Percentiles rank a stretch among this genome's conserved stretches.
These are phyloP conservation scores for Hymenoscyphus repandus DNA, from an alignment of 2,329 filamentous ascomycete species.

Conservation along the genomic window DNA sequence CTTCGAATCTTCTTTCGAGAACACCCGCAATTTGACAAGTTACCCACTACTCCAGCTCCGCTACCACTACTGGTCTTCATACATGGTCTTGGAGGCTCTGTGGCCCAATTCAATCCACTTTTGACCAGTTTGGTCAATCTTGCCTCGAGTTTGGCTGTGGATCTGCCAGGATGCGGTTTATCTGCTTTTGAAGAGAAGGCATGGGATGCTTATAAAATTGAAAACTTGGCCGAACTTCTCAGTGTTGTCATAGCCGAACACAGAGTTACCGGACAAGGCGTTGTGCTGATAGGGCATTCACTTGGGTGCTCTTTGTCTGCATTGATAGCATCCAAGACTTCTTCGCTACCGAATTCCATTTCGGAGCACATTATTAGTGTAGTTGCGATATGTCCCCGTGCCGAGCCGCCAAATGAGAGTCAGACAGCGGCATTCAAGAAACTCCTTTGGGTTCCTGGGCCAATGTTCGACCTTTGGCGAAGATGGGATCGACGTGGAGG, in stretches of 20 bases:
- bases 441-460: conserved; percentile 63
- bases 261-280: conserved; percentile 62
- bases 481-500: conserved; percentile 77
- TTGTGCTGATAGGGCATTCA: conserved; percentile 82
- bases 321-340: conserved; percentile 53
- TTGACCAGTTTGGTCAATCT: conserved; percentile 76
- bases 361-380: conserved; percentile 66
- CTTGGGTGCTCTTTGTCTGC: conserved; percentile 80
- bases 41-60: conserved; percentile 66
- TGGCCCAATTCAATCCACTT: conserved; percentile 80
- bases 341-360: conserved; percentile 46
- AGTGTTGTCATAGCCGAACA: conserved; percentile 69
- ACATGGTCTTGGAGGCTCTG: conserved; percentile 88
- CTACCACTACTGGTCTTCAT: conserved; percentile 85
- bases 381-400: conserved; percentile 74
- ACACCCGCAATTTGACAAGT: conserved; percentile 76
- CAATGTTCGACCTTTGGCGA: conserved; percentile 72
- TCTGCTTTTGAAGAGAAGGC: conserved; percentile 66
- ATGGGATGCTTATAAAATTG: conserved; percentile 75
- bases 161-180: conserved; percentile 83
- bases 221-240: conserved; percentile 70
- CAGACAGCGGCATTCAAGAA: conserved; percentile 46
- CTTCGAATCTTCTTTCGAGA: conserved; percentile 79
- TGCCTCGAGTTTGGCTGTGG: conserved; percentile 80
- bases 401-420: conserved; percentile 54